A percentile compares a stretch with the other conserved stretches of the same genome.
Evolutionary conservation across 306 rosid genomes (phyloP).

Genomic region (Fragaria vesca): DNA sequence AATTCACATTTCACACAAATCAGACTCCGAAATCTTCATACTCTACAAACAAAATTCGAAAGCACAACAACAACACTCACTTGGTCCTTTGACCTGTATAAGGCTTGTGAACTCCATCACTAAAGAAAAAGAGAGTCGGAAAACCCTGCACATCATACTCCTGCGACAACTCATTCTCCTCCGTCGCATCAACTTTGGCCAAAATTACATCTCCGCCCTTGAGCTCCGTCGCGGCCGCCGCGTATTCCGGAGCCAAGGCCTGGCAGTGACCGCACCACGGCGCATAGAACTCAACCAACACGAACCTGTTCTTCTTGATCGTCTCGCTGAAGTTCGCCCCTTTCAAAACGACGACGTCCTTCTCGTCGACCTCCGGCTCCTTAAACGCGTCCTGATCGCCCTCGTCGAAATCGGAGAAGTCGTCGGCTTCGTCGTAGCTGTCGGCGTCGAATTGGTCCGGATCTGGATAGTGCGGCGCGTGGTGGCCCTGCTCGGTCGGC

Average conservation of each 20-base stretch:
- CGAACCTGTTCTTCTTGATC: constrained; percentile 56
- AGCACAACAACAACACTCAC: constrained; percentile 35
- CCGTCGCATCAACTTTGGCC: constrained; percentile 90
- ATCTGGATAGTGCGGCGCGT: constrained; percentile 34
- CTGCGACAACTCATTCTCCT: constrained; percentile 77
- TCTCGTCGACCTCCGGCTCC: constrained; percentile 71
- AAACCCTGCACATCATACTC: constrained; percentile 83
- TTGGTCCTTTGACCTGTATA: constrained; percentile 77
- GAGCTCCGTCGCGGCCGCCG: constrained; percentile 87
- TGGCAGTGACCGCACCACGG: constrained; percentile 99
- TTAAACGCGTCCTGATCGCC: constrained; percentile 40
- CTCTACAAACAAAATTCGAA: neutral
- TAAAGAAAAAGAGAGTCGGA: constrained; percentile 70
- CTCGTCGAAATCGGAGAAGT: constrained; percentile 59
- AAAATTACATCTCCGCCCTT: constrained; percentile 61
- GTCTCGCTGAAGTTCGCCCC: constrained; percentile 68
- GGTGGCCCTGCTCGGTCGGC: constrained; percentile 30
- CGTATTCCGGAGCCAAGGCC: constrained; percentile 89
- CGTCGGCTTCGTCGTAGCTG: constrained; percentile 47
- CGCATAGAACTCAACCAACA: constrained; percentile 95
- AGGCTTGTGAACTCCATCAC: constrained; percentile 76
- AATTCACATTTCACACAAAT: neutral
- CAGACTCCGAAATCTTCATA: neutral
- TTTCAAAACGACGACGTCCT: constrained; percentile 86
- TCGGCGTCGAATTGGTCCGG: constrained; percentile 37